phyloP scores from a whole-genome alignment of 345 rosid species.

The Dipteronia dyeriana region DNA sequence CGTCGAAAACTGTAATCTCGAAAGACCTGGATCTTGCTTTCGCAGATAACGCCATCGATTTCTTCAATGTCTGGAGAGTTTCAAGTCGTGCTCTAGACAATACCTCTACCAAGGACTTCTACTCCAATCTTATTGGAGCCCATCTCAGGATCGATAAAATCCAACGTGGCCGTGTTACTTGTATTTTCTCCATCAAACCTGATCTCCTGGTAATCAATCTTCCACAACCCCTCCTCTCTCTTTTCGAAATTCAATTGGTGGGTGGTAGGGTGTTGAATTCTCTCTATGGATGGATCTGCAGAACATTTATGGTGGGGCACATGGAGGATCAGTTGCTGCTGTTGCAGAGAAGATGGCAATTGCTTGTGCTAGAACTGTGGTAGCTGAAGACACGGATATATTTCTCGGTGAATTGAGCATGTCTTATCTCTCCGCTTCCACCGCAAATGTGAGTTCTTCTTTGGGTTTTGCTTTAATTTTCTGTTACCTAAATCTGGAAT shows the following conservation, averaged over 20 bases:
- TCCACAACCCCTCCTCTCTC: no score
- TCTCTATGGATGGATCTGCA: slow-evolving; percentile 23
- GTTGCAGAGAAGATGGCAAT: slow-evolving; percentile 62
- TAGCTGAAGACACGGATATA: slow-evolving; percentile 51
- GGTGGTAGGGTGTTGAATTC: not conserved
- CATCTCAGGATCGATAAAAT: slow-evolving; percentile 43
- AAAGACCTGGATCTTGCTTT: slow-evolving; percentile 25
- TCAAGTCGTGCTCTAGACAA: slow-evolving; percentile 26
- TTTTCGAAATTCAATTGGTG: not conserved
- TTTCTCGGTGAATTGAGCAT: slow-evolving; percentile 71
- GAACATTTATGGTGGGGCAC: slow-evolving; percentile 56
- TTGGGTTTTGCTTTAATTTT: not conserved
- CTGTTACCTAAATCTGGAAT: not conserved
- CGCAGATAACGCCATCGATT: not conserved
- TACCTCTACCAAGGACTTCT: slow-evolving; percentile 37
- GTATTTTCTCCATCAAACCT: slow-evolving; percentile 60
- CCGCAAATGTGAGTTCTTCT: slow-evolving; percentile 26
- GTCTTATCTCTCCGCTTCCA: slow-evolving; percentile 65
- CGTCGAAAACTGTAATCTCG: slow-evolving; percentile 2
- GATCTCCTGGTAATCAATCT: slow-evolving; percentile 40
- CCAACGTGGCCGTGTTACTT: slow-evolving; percentile 57
- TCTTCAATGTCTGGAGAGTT: slow-evolving; percentile 28
- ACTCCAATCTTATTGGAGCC: slow-evolving; percentile 47
- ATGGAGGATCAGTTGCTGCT: slow-evolving; percentile 74
- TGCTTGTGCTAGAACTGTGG: slow-evolving; percentile 66